Base-by-base conservation (phyloP, 768 basidiomycete genomes). In the Xerocomellus amylosporus region DNA sequence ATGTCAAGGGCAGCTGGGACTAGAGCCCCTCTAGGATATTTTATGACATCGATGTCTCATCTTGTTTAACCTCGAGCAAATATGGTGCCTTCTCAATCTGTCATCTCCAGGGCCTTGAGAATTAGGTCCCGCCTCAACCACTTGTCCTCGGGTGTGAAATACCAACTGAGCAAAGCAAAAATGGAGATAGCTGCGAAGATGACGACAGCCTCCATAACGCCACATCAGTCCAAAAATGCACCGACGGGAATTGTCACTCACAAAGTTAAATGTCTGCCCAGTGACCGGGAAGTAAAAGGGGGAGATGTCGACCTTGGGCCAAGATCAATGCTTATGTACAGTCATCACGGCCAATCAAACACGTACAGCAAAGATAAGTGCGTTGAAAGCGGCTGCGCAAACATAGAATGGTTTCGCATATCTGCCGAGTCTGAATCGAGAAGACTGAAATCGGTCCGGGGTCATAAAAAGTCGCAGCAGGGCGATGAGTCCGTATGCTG, bases 221-320 rank as follows among this genome's bases (percentile, higher is more conserved):
- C n/a, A 40, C 40, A 46, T 72, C 44, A 59, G 55, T 34, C 34
- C 37, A 55, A 49, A 33, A 13, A 26, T 20, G 13, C n/a, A 34
- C 15, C 26, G n/a, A 44, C 41, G 19, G 19, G 46, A 37, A 5
- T 40, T 6, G 2, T 22, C 14, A 79, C 87, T 71, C 56, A 91
- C 90, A 64, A 91, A 95, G 71, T 96, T 96, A 77, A 95, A 92
- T 2, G 79, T 86, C 55, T 81, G 70, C 0, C 86, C 78, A 10
- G 76, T 83, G 28, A 91, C 87, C 1, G 93, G 93, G 76, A 90
- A 96, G 69, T 77, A 82, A 77, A 93, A 95, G 1, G 93, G 93
- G 24, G 93, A 93, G 50, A 90, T 76, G 76, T 87, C 83, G 58
- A 88, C 85, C 90, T 90, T 56, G 19, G 45, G 46, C 41, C 55